Evolutionary conservation across 192 early-diverging fungal species (phyloP).

Genomic region (Dissophora ornata): DNA sequence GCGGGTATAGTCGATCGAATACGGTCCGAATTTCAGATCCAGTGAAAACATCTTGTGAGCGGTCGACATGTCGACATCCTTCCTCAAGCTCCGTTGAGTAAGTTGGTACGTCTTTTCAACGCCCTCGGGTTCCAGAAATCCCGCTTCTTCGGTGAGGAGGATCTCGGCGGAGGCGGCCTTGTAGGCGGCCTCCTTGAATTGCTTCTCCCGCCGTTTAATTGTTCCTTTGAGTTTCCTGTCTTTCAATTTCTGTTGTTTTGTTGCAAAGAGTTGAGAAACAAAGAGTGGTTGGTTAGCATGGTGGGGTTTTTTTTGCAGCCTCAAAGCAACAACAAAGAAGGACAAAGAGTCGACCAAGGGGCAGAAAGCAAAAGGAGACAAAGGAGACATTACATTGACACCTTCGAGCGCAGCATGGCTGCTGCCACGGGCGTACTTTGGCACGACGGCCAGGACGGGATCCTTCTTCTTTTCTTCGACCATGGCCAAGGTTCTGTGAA

Average conservation of each 20-base stretch:
- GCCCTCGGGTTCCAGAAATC: constrained; percentile 89
- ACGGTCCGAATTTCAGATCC: constrained; percentile 82
- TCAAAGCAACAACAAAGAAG: too few species aligned
- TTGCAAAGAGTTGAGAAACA: background rate
- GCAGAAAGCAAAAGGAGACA: background rate
- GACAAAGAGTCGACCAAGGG: too few species aligned
- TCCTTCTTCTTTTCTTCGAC: constrained; percentile 51
- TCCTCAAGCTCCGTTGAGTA: constrained; percentile 72
- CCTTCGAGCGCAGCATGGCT: constrained; percentile 33
- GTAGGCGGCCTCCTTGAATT: constrained; percentile 71
- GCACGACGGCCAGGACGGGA: constrained; percentile 54
- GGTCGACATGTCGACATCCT: constrained; percentile 81
- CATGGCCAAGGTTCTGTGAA: too few species aligned
- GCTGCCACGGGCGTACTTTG: constrained; percentile 52
- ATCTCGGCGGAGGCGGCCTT: constrained; percentile 83
- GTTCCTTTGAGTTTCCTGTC: constrained; percentile 80
- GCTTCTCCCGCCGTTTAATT: constrained; percentile 70
- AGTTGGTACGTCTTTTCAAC: constrained; percentile 92
- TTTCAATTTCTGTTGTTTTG: constrained; percentile 62
- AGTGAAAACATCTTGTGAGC: constrained; percentile 66
- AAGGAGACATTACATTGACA: constrained; percentile 29
- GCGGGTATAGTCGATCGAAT: constrained; percentile 88
- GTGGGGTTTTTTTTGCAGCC: too few species aligned
- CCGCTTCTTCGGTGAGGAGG: constrained; percentile 79
- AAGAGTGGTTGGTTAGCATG: background rate